Percentiles rank a stretch among this genome's conserved stretches.
These are phyloP conservation scores for Trichophyton verrucosum DNA, from an alignment of 2,329 filamentous ascomycete genomes.

Conservation along the genomic window DNA sequence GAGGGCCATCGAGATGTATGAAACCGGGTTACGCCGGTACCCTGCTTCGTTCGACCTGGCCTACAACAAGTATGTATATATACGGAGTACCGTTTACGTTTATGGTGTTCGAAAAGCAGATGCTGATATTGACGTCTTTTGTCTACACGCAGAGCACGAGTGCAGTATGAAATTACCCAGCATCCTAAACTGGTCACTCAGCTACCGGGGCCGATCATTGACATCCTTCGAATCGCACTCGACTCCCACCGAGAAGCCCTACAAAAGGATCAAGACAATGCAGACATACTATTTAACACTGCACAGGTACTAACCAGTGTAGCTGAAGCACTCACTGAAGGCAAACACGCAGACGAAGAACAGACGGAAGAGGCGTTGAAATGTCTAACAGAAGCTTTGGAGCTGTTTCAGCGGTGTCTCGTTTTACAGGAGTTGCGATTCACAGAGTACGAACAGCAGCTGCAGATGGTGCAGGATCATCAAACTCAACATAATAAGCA, in stretches of 20 bases:
- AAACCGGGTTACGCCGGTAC: constrained; percentile 48
- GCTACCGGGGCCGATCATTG: constrained; percentile 41
- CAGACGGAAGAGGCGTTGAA: constrained; percentile 37
- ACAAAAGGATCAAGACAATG: constrained; percentile 47
- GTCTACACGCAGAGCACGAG: constrained; percentile 46
- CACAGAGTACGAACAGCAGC: constrained; percentile 35
- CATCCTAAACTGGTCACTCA: constrained; percentile 50
- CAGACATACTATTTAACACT: constrained; percentile 59
- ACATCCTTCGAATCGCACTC: constrained; percentile 49
- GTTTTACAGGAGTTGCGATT: constrained; percentile 40
- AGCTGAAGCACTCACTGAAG: constrained; percentile 47
- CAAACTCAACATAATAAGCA: constrained; percentile 12
- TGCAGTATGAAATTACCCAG: constrained; percentile 58
- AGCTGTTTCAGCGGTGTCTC: constrained; percentile 47
- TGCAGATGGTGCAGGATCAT: constrained; percentile 25
- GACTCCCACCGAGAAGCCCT: constrained; percentile 53
- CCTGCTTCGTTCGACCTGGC: constrained; percentile 56
- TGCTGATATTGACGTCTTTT: background rate
- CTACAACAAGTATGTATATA: constrained; percentile 53
- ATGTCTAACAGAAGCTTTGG: constrained; percentile 48
- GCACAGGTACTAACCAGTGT: constrained; percentile 56
- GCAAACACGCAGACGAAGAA: constrained; percentile 34
- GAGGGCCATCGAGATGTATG: constrained; percentile 54
- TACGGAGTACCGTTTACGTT: too few species aligned
- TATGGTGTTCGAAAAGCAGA: too few species aligned